Evolutionary conservation across 345 rosid species (phyloP).

Genomic region (Eucalyptus tenuipes): DNA sequence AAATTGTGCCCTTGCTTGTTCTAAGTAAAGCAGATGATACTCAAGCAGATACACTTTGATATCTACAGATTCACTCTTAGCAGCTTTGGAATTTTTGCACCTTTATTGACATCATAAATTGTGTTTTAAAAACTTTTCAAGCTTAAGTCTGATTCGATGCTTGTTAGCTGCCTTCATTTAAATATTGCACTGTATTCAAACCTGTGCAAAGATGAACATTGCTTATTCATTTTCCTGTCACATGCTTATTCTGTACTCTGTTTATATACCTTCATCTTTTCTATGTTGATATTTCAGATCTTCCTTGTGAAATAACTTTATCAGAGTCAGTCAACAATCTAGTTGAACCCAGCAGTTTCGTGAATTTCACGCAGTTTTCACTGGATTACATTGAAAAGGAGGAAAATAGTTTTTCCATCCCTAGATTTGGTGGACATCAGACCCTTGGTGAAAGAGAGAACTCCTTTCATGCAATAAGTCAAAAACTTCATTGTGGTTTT

Average conservation of each 20-base stretch:
- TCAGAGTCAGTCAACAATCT: conserved; percentile 34
- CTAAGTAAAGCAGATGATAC: background rate
- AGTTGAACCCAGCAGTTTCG: conserved; percentile 35
- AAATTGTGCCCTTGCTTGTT: background rate
- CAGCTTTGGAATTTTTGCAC: background rate
- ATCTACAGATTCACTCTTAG: background rate
- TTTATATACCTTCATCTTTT: background rate
- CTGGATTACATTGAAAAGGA: conserved; percentile 45
- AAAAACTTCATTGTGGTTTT: conserved; percentile 84
- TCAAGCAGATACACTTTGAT: background rate
- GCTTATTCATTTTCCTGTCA: background rate
- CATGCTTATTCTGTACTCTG: background rate
- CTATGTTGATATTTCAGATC: conserved; percentile 30
- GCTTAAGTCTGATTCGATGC: background rate
- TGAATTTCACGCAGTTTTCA: conserved; percentile 42
- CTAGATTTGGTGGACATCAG: conserved; percentile 85
- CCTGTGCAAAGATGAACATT: background rate
- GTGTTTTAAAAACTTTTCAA: background rate
- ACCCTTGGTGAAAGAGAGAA: conserved; percentile 64
- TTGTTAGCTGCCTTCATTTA: background rate
- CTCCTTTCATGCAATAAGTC: conserved; percentile 49
- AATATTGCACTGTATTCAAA: background rate
- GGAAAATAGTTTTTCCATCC: conserved; percentile 7
- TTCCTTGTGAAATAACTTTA: conserved; percentile 52
- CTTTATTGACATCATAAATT: background rate